Percentiles rank a stretch among this genome's conserved stretches.
These are phyloP conservation scores for Glutinoglossum americanum DNA, from an alignment of 495 filamentous ascomycete species.

Conservation along the genomic window DNA sequence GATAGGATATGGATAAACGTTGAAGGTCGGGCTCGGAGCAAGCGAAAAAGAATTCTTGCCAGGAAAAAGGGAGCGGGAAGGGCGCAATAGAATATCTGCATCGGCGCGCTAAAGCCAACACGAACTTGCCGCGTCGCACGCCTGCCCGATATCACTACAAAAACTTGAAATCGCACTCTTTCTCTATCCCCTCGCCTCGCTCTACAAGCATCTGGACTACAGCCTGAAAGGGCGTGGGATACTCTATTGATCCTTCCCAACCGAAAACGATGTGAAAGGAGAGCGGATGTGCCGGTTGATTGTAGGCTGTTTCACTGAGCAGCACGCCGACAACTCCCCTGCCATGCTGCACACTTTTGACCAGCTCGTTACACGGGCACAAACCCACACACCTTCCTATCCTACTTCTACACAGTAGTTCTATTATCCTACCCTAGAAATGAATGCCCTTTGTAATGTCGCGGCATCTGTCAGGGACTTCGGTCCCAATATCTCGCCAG, in stretches of 20 bases:
- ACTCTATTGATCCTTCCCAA: not conserved
- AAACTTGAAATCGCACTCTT: not conserved
- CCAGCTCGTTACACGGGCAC: not conserved
- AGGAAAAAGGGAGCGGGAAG: not conserved
- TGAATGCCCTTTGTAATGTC: not conserved
- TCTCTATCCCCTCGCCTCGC: no score
- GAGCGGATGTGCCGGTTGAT: not conserved
- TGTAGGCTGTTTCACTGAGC: not conserved
- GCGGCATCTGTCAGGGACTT: not conserved
- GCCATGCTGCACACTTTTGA: not conserved
- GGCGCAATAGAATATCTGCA: not conserved
- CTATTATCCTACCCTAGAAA: not conserved
- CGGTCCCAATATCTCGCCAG: not conserved
- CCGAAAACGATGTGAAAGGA: not conserved
- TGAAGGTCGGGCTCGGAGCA: not conserved
- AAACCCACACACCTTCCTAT: not conserved
- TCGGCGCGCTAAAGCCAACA: constrained; percentile 1
- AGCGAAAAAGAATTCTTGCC: not conserved
- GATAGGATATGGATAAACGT: not conserved
- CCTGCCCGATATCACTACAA: not conserved
- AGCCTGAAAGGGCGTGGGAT: not conserved
- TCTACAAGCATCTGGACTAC: not conserved
- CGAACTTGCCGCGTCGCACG: constrained; percentile 1
- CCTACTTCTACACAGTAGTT: not conserved
- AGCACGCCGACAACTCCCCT: not conserved